phyloP scores from a whole-genome alignment of 2,329 filamentous ascomycete genomes.

The Achaetomium macrosporum region DNA sequence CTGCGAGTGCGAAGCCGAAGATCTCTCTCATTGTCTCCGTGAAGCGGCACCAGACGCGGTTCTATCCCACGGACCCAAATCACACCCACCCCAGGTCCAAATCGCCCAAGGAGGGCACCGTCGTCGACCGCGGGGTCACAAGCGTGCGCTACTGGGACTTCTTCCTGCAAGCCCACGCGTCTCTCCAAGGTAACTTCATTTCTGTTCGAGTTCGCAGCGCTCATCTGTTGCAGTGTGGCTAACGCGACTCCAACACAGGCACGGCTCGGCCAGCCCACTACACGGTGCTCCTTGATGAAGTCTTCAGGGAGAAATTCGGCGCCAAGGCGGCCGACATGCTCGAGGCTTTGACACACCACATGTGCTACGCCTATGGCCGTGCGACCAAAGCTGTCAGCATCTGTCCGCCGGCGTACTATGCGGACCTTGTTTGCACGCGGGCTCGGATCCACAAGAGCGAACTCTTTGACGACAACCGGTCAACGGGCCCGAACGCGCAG shows the following conservation, averaged over 20 bases:
- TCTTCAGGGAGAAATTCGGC: slow-evolving; percentile 45
- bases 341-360: slow-evolving; percentile 66
- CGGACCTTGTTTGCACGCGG: slow-evolving; percentile 76
- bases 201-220: not conserved
- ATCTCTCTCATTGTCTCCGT: slow-evolving; percentile 74
- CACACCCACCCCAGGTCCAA: slow-evolving; percentile 40
- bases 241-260: slow-evolving; percentile 24
- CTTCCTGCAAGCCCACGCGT: slow-evolving; percentile 74
- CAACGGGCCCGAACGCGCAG: not conserved
- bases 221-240: not conserved
- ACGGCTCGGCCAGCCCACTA: slow-evolving; percentile 84
- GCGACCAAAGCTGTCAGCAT: slow-evolving; percentile 86
- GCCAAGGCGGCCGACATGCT: slow-evolving; percentile 56
- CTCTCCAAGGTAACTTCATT: slow-evolving; percentile 57
- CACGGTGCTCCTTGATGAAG: slow-evolving; percentile 64
- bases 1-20: slow-evolving; percentile 47
- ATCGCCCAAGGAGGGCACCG: slow-evolving; percentile 71
- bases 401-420: slow-evolving; percentile 85
- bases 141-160: slow-evolving; percentile 75
- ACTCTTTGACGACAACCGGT: slow-evolving; percentile 43
- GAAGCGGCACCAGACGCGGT: slow-evolving; percentile 84
- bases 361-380: slow-evolving; percentile 79
- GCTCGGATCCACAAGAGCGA: slow-evolving; percentile 65
- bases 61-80: slow-evolving; percentile 61
- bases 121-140: slow-evolving; percentile 81